Evolutionary conservation across 2,329 filamentous ascomycete genomes (phyloP), one percentile per base, ranked within the genome.

Genomic region (Diaporthe ampelina): DNA sequence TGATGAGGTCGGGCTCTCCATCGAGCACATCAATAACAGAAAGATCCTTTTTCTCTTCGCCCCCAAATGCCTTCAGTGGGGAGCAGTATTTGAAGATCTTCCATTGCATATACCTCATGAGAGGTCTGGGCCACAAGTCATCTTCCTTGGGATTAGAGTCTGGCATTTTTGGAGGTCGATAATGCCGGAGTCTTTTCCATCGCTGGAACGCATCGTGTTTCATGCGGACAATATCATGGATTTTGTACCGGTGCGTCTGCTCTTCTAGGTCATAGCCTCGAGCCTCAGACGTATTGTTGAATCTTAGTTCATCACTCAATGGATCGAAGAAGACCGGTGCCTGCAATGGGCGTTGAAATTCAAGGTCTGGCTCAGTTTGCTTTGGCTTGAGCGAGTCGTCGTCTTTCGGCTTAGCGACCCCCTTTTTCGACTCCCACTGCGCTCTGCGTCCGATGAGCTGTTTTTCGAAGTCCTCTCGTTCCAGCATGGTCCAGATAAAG

Each of bases 1-100:
- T 19, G 4, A 0, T 15, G 10, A 43, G 2, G 4, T 61, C 58
- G 7, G 58, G 58, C 37, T 61, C 35, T 11, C 58, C 58, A 4
- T 61, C 37, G 3, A 61, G 19, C n/a, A 61, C 58, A 19, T 26
- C 58, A 5, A 61, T 6, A 26, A 37, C 58, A 19, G 1, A 43
- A 3, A 43, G 58, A 45, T 26, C 2, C 13, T 45, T 15, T 8
- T 61, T 43, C 13, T 43, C 13, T 26, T 45, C 13, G 8, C 13
- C 29, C 5, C 0, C 0, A 26, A 61, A 61, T 0, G n/a, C 35
- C 13, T 5, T 26, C 3, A 2, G 0, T 1, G 58, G 58, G 2
- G 37, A 26, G 37, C 15, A 7, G 26, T 26, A 19, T 26, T 8
- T 43, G 37, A 61, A 61, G 2, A 10, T 0, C 5, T 15, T 5